Percentiles rank a stretch among this genome's conserved stretches.
These are phyloP conservation scores for Nakaseomyces bracarensis DNA, from an alignment of 1,139 yeast genomes.

Conservation along the genomic window DNA sequence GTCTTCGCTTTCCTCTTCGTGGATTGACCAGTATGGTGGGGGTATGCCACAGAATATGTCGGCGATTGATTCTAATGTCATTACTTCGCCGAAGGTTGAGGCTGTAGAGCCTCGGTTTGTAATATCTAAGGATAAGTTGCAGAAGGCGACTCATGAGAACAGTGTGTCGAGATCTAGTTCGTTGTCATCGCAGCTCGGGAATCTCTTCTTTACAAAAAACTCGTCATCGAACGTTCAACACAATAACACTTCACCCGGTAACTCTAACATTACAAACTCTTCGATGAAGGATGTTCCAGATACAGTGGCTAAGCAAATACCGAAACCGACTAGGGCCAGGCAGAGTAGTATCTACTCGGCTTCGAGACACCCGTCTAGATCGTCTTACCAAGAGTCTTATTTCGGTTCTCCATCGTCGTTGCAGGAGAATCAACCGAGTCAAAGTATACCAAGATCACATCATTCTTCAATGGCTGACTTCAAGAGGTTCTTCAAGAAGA, in stretches of 20 bases:
- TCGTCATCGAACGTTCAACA: slow-evolving; percentile 15
- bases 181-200: slow-evolving; percentile 35
- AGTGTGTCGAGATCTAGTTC: slow-evolving; percentile 44
- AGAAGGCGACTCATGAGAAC: slow-evolving; percentile 39
- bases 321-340: slow-evolving; percentile 31
- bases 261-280: slow-evolving; percentile 6
- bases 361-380: slow-evolving; percentile 28
- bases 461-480: slow-evolving; percentile 73
- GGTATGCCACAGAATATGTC: slow-evolving; percentile 47
- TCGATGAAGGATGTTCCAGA: slow-evolving; percentile 8
- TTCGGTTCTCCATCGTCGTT: slow-evolving; percentile 26
- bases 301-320: slow-evolving; percentile 25
- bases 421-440: slow-evolving; percentile 21
- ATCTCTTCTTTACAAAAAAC: slow-evolving; percentile 37
- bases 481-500: slow-evolving; percentile 51
- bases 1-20: slow-evolving; percentile 28
- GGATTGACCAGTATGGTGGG: slow-evolving; percentile 34
- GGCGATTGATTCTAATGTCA: slow-evolving; percentile 46
- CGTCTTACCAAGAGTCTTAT: slow-evolving; percentile 24
- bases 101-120: slow-evolving; percentile 64
- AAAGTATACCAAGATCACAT: slow-evolving; percentile 32
- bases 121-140: slow-evolving; percentile 62
- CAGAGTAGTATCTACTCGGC: slow-evolving; percentile 29
- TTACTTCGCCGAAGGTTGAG: slow-evolving; percentile 61
- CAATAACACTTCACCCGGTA: slow-evolving; percentile 7